phyloP scores from a whole-genome alignment of 371 early-diverging fungal genomes.

The Mucor indicus region DNA sequence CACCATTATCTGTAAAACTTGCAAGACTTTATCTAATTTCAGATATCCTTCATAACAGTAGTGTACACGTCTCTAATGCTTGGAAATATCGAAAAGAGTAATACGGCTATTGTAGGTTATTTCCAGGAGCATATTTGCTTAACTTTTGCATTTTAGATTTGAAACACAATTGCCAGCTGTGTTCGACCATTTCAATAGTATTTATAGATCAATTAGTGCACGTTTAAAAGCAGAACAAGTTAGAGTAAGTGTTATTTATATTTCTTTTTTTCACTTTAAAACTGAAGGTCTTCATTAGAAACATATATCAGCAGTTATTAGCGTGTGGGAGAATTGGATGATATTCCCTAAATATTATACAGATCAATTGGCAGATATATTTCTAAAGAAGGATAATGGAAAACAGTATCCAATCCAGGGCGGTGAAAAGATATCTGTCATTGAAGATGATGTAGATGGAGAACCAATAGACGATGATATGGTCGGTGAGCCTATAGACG shows the following conservation, averaged over 20 bases:
- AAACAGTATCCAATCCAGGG: neutral
- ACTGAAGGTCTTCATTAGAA: too few relatives aligned
- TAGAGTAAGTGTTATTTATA: conserved; percentile 35
- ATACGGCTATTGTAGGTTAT: too few relatives aligned
- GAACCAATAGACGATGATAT: conserved; percentile 13
- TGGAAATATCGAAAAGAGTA: conserved; percentile 80
- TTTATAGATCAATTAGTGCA: conserved; percentile 66
- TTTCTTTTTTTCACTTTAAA: too few relatives aligned
- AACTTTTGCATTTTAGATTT: too few relatives aligned
- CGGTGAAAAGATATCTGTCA: too few relatives aligned
- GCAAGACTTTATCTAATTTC: conserved; percentile 80
- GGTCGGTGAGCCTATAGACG: conserved; percentile 48
- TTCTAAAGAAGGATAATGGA: conserved; percentile 31
- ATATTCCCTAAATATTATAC: conserved; percentile 77
- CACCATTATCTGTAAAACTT: conserved; percentile 66
- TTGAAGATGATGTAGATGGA: conserved; percentile 26
- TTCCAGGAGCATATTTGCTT: too few relatives aligned
- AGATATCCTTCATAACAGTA: conserved; percentile 86
- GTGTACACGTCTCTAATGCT: conserved; percentile 75
- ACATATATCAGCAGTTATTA: conserved; percentile 62
- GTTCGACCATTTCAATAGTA: conserved; percentile 68
- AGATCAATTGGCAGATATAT: conserved; percentile 45
- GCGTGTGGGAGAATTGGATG: conserved; percentile 88
- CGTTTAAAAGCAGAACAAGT: conserved; percentile 86
- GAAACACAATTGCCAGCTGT: conserved; percentile 64